Base-by-base conservation (phyloP, 2,329 filamentous ascomycete species). In the Massarina eburnea region DNA sequence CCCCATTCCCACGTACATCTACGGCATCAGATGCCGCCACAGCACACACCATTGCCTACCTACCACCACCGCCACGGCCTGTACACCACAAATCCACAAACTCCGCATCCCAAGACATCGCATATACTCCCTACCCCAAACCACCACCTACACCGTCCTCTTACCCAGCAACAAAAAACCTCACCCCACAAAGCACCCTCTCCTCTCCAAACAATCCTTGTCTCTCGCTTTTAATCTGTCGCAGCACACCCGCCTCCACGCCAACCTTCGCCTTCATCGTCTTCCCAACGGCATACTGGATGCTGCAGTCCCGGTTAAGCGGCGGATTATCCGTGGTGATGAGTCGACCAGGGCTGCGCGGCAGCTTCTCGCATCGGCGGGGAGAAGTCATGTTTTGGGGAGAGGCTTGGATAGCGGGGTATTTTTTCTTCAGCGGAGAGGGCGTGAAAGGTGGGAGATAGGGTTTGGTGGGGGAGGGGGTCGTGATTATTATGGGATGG, bases 171-270 rank as follows among this genome's bases (percentile, higher is more conserved):
- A 76, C 62, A 22, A 73, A 62, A 51, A 73, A 75, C 33, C 73
- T 62, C 48, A 74, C 65, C 2, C 71, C 73, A 18, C 71, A 63
- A 9, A 76, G 59, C 26, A 76, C 59, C 20, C 64, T 62, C 3
- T 71, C 63, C 54, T 76, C 73, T 19, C 53, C 55, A 47, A 76
- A 76, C 18, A 61, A 48, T 6, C 72, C 73, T 19, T 61, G 55
- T 43, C 71, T 59, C 48, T 71, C 70, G 35, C 68, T 64, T 34
- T 58, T 60, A 1, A 74, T 57, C 51, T 75, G 71, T 41, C 73
- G 66, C 41, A 73, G 48, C 34, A 65, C 54, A 19, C 53, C 52
- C 2, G 54, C 52, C 9, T 59, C 54, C 2, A 40, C 44, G 9
- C 12, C 12, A 14, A 14, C n/a, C 27, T 30, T 30, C 27, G n/a